Conservation (phyloP, 352 stramenopile species). For the Pythium rishiriense region DNA sequence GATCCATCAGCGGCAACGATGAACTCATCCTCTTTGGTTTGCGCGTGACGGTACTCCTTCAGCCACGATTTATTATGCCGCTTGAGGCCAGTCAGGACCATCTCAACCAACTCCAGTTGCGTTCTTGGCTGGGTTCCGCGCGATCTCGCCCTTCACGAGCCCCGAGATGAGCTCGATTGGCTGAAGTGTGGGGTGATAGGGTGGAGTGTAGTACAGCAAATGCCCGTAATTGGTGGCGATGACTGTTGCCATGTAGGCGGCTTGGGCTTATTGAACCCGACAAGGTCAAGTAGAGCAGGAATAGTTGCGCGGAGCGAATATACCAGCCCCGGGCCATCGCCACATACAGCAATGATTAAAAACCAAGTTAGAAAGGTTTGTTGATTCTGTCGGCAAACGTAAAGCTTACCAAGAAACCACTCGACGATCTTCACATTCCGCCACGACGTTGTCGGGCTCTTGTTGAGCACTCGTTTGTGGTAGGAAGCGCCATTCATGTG, state of each 20-base stretch:
- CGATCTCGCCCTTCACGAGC: not conserved
- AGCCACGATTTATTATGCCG: not conserved
- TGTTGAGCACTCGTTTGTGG: conserved; percentile 9
- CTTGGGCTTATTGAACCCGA: not conserved
- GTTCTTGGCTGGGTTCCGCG: not conserved
- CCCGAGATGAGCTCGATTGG: conserved; percentile 7
- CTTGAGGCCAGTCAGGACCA: not conserved
- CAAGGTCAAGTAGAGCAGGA: not conserved
- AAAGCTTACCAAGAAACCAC: not conserved
- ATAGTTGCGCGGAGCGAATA: not conserved
- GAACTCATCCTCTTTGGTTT: not conserved
- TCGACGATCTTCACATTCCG: conserved; percentile 2
- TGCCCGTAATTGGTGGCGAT: not conserved
- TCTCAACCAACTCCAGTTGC: not conserved
- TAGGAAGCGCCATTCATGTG: conserved; percentile 16
- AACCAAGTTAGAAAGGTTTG: not conserved
- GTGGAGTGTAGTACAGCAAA: not conserved
- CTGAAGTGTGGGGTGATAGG: not conserved
- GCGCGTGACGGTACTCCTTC: not conserved
- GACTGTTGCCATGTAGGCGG: not conserved
- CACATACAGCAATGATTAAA: no score
- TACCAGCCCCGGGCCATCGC: not conserved
- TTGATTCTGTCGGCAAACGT: not conserved
- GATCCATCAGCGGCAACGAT: no score
- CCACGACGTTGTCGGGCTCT: not conserved